phyloP scores from a whole-genome alignment of 768 basidiomycete species.

The Phlegmacium glaucopus region DNA sequence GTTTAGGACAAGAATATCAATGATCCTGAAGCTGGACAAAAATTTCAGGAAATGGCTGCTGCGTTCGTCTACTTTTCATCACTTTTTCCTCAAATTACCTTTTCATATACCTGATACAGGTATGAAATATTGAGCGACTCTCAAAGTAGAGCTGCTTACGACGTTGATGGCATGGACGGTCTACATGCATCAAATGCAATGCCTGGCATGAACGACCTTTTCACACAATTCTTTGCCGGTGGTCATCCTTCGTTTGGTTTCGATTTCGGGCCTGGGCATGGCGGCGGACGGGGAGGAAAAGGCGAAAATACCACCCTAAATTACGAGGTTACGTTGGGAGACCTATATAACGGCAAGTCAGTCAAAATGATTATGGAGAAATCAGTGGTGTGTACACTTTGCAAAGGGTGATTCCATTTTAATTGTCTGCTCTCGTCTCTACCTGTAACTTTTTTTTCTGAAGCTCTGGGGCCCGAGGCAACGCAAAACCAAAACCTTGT shows the following conservation, averaged over 20 bases:
- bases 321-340: conserved; percentile 86
- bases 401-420: conserved; percentile 62
- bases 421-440: conserved; percentile 1
- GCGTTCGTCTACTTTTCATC: conserved; percentile 54
- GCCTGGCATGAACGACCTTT: conserved; percentile 63
- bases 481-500: conserved; percentile 84
- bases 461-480: conserved; percentile 80
- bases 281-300: conserved; percentile 46
- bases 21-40: conserved; percentile 76
- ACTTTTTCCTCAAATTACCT: background rate
- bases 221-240: conserved; percentile 67
- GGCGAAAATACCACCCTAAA: conserved; percentile 74
- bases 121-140: conserved; percentile 82
- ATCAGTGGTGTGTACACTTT: conserved; percentile 71
- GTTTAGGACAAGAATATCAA: conserved; percentile 70
- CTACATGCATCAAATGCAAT: conserved; percentile 47
- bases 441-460: conserved; percentile 1
- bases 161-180: conserved; percentile 69
- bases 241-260: conserved; percentile 55
- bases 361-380: conserved; percentile 90
- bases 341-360: conserved; percentile 87
- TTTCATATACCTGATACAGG: conserved; percentile 33
- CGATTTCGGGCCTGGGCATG: conserved; percentile 54
- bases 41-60: conserved; percentile 86
- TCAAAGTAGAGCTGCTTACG: conserved; percentile 67